phyloP scores from a whole-genome alignment of 108 stramenopile genomes.

The Schizochytrium sp. region DNA sequence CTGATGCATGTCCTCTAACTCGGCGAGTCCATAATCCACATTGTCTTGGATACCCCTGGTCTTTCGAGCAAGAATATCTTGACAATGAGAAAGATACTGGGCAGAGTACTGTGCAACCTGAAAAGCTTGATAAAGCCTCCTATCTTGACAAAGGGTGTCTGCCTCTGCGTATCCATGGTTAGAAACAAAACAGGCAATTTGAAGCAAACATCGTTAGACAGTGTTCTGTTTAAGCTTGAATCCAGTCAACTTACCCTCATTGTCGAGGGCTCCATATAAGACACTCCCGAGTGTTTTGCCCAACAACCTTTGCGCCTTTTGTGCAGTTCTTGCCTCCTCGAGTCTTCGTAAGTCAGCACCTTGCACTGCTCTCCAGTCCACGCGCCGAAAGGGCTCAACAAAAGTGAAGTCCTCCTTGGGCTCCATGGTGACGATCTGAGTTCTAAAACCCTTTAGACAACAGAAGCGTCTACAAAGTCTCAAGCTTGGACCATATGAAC shows the following conservation, averaged over 20 bases:
- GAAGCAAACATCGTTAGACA: too few relatives aligned
- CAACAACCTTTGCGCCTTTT: neutral
- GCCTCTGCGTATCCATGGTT: neutral
- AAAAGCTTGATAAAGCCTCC: neutral
- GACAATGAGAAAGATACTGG: constrained; percentile 43
- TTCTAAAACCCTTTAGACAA: too few relatives aligned
- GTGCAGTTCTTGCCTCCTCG: neutral
- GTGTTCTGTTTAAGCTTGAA: too few relatives aligned
- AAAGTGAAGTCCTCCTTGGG: constrained; percentile 1
- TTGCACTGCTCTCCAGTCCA: constrained; percentile 5
- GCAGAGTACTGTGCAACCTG: neutral
- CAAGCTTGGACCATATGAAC: too few relatives aligned
- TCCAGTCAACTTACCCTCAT: neutral
- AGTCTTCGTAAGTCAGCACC: neutral
- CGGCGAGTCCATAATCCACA: neutral
- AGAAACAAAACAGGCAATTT: too few relatives aligned
- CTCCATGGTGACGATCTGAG: neutral
- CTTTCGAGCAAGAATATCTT: neutral
- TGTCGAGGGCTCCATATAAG: constrained; percentile 12
- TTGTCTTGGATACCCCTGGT: neutral
- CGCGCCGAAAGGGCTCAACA: constrained; percentile 21
- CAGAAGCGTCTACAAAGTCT: too few relatives aligned
- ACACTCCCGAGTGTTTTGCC: constrained; percentile 1
- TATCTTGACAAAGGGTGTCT: neutral
- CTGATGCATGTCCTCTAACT: constrained; percentile 30